Evolutionary conservation across 441 rosid genomes (phyloP), one percentile per base, ranked within the genome.

Genomic region (Pelargonium hybrid): DNA sequence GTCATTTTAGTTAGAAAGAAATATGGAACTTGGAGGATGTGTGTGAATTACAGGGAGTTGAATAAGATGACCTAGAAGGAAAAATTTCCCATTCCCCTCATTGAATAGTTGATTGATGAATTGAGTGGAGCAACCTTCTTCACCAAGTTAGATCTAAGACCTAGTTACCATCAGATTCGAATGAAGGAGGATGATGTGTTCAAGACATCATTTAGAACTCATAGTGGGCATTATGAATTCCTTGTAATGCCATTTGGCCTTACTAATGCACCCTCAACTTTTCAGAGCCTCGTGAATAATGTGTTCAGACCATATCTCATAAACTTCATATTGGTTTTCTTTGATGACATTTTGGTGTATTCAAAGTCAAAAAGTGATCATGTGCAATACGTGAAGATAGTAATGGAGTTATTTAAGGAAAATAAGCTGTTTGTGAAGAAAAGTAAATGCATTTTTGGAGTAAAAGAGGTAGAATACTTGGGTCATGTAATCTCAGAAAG

Each of bases 271-370:
- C 66, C 66, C 0, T 13, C 45, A 5, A 73, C 67, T 2, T 73
- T 67, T 8, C 52, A 73, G 25, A 14, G 17, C 0, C 0, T 45
- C 0, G 43, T 67, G 76, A 73, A 73, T 2, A 0, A 2, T 0
- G 15, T 66, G 0, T 66, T 73, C 15, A 1, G 66, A 0, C 37
- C 7, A 0, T 25, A 20, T 2, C 15, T 62, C 0, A 7, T 13
- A 1, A 13, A 45, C 14, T 65, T 64, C 26, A 17, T 62, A 13
- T 0, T 64, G 2, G 34, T 71, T 8, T 71, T 65, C 20, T 66
- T 73, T 5, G 31, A 66, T 15, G 67, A 73, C 7, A 66, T 73
- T 2, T n/a, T 56, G 1, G 59, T n/a, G 0, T 67, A 67, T 14
- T 34, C n/a, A 9, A 41, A 3, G 0, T 0, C 15, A 2, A 0